Percentiles rank a stretch among this genome's conserved stretches.
These are phyloP conservation scores for Lepidium didymum DNA, from an alignment of 345 rosid species.

Conservation along the genomic window DNA sequence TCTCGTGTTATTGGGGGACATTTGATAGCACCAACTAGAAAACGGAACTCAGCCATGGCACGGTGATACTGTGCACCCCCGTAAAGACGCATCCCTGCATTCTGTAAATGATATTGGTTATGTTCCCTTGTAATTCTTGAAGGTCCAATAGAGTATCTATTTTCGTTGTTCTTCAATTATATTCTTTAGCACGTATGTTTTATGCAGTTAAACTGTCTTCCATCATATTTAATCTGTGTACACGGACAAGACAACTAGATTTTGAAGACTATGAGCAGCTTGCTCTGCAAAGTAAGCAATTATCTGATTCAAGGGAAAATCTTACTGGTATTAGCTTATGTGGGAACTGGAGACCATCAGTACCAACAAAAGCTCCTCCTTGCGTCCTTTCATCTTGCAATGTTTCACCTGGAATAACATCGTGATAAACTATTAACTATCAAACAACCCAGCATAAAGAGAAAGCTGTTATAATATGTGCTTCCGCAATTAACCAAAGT, in stretches of 20 bases:
- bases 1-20: constrained; percentile 90
- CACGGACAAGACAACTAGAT: background rate
- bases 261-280: background rate
- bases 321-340: constrained; percentile 89
- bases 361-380: constrained; percentile 76
- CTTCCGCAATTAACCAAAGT: background rate
- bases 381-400: constrained; percentile 76
- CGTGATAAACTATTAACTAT: background rate
- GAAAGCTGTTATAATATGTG: background rate
- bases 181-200: background rate
- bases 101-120: constrained; percentile 35
- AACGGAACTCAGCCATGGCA: constrained; percentile 96
- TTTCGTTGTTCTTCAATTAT: background rate
- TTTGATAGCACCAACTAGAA: constrained; percentile 85
- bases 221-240: background rate
- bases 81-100: constrained; percentile 95
- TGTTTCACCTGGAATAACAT: constrained; percentile 64
- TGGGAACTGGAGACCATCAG: constrained; percentile 80
- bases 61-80: constrained; percentile 97
- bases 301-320: background rate
- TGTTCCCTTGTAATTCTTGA: background rate
- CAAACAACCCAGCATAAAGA: constrained; percentile 1
- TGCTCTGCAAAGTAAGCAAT: background rate
- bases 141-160: background rate
- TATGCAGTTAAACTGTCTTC: background rate